phyloP scores from a whole-genome alignment of 257 asterid genomes.

The Salvia splendens region DNA sequence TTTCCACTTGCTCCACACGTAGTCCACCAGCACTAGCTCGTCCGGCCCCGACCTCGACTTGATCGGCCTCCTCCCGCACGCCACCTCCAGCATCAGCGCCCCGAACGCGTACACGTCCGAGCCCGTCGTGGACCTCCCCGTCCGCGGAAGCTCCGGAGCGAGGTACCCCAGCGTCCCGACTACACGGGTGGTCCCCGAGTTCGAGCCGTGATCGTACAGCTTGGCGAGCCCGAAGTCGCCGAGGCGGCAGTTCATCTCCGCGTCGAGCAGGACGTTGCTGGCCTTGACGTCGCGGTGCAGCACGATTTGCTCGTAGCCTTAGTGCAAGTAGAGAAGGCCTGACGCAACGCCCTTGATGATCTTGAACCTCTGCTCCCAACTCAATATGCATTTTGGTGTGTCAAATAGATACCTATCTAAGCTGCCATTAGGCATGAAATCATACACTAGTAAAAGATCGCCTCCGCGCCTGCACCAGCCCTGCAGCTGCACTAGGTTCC shows the following conservation, averaged over 20 bases:
- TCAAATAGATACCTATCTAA: slow-evolving; percentile 55
- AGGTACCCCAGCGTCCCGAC: slow-evolving; percentile 73
- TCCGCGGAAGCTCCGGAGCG: slow-evolving; percentile 62
- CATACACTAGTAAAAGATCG: slow-evolving; percentile 68
- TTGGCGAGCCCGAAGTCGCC: slow-evolving; percentile 76
- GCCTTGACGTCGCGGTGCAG: slow-evolving; percentile 69
- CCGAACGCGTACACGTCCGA: slow-evolving; percentile 67
- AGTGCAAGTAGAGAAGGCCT: slow-evolving; percentile 65
- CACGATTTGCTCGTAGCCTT: slow-evolving; percentile 67
- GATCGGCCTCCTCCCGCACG: slow-evolving; percentile 60
- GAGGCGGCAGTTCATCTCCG: slow-evolving; percentile 51
- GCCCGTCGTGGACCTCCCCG: slow-evolving; percentile 55
- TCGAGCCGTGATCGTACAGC: slow-evolving; percentile 56
- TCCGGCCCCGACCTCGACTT: slow-evolving; percentile 46
- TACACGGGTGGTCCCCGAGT: slow-evolving; percentile 60
- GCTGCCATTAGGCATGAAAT: slow-evolving; percentile 80
- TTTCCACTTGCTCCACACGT: slow-evolving; percentile 49
- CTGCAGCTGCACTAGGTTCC: slow-evolving; percentile 62
- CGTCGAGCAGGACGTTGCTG: slow-evolving; percentile 62
- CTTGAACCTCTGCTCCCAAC: slow-evolving; percentile 63
- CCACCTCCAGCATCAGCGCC: slow-evolving; percentile 55
- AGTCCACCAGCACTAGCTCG: slow-evolving; percentile 48
- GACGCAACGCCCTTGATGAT: slow-evolving; percentile 71
- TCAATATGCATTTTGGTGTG: slow-evolving; percentile 37
- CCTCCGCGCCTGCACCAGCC: slow-evolving; percentile 76